Evolutionary conservation across 1,139 yeast species (phyloP).

Genomic region (Blastobotrys raffinosifermentans): DNA sequence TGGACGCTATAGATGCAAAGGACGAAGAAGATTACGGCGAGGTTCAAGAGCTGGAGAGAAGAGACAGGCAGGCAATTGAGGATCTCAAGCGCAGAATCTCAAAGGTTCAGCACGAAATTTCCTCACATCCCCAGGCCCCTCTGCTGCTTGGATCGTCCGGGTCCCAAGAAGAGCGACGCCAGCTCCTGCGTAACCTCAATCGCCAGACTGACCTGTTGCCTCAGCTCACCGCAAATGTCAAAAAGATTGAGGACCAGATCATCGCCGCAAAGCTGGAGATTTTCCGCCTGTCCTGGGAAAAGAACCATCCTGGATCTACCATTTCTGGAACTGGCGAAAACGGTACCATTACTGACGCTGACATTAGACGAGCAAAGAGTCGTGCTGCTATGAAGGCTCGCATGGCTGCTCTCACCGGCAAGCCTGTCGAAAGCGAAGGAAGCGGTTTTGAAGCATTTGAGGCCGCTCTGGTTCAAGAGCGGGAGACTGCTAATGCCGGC

Average conservation of each 20-base stretch:
- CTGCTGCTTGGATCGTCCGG: conserved; percentile 27
- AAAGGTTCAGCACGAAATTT: conserved; percentile 47
- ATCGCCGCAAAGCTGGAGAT: conserved; percentile 62
- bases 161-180: conserved; percentile 35
- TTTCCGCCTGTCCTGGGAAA: conserved; percentile 47
- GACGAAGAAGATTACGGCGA: conserved; percentile 53
- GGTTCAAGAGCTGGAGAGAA: conserved; percentile 35
- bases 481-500: conserved; percentile 51
- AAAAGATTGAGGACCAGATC: conserved; percentile 59
- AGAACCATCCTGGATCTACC: conserved; percentile 61
- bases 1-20: conserved; percentile 66
- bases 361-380: conserved; percentile 69
- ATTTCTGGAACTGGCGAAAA: conserved; percentile 78
- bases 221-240: conserved; percentile 53
- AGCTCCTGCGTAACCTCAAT: conserved; percentile 47
- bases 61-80: conserved; percentile 55
- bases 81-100: conserved; percentile 56
- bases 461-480: conserved; percentile 48
- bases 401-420: conserved; percentile 90
- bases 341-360: conserved; percentile 78
- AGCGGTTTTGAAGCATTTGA: conserved; percentile 51
- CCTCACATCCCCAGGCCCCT: conserved; percentile 28
- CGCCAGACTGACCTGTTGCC: conserved; percentile 66
- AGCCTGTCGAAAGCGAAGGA: conserved; percentile 37
- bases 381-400: conserved; percentile 73